phyloP scores from a whole-genome alignment of 2,329 filamentous ascomycete genomes.

The Alternaria sp. region DNA sequence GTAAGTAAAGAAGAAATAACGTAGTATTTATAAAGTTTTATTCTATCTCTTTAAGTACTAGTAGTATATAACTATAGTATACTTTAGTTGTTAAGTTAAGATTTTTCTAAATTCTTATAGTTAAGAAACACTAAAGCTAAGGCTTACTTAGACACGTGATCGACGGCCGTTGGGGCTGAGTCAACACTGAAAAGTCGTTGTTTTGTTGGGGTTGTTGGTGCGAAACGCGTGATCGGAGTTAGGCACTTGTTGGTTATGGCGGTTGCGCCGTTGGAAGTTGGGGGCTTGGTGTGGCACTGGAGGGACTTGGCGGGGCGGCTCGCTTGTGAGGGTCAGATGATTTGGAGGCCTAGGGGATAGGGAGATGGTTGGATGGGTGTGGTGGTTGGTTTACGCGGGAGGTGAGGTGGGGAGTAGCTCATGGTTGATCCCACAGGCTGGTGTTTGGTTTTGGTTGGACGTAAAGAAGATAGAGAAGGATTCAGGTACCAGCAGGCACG shows the following conservation, averaged over 20 bases:
- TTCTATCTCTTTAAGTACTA: too few relatives aligned
- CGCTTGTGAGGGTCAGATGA: neutral
- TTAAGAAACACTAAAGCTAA: too few relatives aligned
- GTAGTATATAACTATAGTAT: too few relatives aligned
- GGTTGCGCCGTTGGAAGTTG: neutral
- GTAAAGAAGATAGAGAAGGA: neutral
- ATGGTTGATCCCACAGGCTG: neutral
- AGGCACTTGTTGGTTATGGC: neutral
- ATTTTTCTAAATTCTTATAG: too few relatives aligned
- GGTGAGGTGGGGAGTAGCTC: neutral
- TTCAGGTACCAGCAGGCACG: neutral
- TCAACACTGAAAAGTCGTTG: neutral
- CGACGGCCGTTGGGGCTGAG: neutral
- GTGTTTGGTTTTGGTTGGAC: neutral
- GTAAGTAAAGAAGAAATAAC: too few relatives aligned
- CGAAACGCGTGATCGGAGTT: neutral
- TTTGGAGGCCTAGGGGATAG: neutral
- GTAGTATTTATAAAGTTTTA: too few relatives aligned
- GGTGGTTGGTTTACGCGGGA: neutral
- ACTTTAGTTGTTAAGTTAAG: too few relatives aligned
- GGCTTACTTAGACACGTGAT: too few relatives aligned
- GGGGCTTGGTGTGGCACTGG: neutral
- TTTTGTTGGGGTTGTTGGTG: neutral
- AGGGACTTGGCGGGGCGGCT: neutral
- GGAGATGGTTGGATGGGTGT: neutral